phyloP scores from a whole-genome alignment of 2,329 filamentous ascomycete species.

The Cercospora sp. region DNA sequence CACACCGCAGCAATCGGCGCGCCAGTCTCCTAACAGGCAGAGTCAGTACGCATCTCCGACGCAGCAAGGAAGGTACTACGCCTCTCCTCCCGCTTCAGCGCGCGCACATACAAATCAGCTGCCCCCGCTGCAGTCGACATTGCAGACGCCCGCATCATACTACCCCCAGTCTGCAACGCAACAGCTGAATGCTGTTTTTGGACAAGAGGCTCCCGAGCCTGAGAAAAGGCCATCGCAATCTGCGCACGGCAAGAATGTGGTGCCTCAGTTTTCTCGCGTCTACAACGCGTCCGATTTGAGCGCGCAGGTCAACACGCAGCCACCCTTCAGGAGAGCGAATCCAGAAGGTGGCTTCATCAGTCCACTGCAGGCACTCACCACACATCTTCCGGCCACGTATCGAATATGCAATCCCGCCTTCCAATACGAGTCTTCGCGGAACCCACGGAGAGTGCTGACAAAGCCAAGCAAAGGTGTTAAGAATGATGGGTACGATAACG shows the following conservation, averaged over 20 bases:
- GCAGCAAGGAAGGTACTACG: constrained; percentile 57
- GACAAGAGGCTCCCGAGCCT: constrained; percentile 45
- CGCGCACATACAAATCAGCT: constrained; percentile 65
- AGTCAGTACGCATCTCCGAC: constrained; percentile 57
- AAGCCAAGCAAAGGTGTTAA: constrained; percentile 98
- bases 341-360: constrained; percentile 98
- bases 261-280: constrained; percentile 85
- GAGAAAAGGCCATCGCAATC: constrained; percentile 52
- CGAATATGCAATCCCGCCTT: constrained; percentile 97
- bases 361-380: constrained; percentile 91
- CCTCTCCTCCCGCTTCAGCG: constrained; percentile 50
- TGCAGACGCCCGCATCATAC: constrained; percentile 49
- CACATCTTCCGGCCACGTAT: constrained; percentile 90
- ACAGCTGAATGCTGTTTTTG: constrained; percentile 68
- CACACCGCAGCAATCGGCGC: constrained; percentile 53
- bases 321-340: constrained; percentile 87
- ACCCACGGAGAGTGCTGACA: constrained; percentile 90
- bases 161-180: constrained; percentile 71
- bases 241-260: constrained; percentile 49
- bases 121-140: constrained; percentile 71
- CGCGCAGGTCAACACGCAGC: constrained; percentile 82
- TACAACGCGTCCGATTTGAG: constrained; percentile 71
- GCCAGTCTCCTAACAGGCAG: constrained; percentile 77
- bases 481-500: constrained; percentile 98
- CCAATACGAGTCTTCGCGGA: constrained; percentile 97